Conservation (phyloP, 2,329 filamentous ascomycete genomes). For the Colletotrichum sp. region DNA sequence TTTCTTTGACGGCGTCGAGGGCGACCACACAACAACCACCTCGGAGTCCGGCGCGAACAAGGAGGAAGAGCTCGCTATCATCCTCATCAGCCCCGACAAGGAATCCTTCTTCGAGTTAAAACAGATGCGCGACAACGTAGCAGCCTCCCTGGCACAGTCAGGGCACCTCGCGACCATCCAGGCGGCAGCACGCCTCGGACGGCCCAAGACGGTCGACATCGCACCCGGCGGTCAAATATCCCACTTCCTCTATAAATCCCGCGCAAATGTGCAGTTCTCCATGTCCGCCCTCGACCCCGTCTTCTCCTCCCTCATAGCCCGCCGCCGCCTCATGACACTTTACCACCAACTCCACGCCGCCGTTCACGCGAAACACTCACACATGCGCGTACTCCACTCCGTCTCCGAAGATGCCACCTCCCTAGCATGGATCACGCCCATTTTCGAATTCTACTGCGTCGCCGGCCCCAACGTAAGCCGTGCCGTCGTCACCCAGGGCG, state of each 20-base stretch:
- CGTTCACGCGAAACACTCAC: constrained; percentile 83
- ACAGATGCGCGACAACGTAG: constrained; percentile 69
- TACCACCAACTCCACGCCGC: constrained; percentile 86
- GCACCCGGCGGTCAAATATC: constrained; percentile 80
- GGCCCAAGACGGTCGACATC: constrained; percentile 75
- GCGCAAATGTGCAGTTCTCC: constrained; percentile 92
- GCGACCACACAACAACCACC: constrained; percentile 36
- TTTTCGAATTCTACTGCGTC: constrained; percentile 96
- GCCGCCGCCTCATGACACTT: constrained; percentile 77
- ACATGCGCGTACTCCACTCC: constrained; percentile 85
- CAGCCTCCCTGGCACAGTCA: constrained; percentile 75
- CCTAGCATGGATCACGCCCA: constrained; percentile 87
- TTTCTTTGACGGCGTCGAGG: constrained; percentile 74
- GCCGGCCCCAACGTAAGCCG: constrained; percentile 74
- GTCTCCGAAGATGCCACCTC: constrained; percentile 77
- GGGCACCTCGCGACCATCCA: constrained; percentile 78
- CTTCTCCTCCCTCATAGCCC: constrained; percentile 63
- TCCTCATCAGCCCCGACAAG: constrained; percentile 90
- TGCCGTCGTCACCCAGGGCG: constrained; percentile 77
- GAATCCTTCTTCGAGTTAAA: constrained; percentile 93
- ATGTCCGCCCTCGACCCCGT: constrained; percentile 82
- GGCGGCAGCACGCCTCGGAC: constrained; percentile 71
- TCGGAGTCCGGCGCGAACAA: constrained; percentile 60
- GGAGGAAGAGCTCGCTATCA: constrained; percentile 85
- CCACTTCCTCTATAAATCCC: constrained; percentile 96